These are phyloP conservation scores for Lactarius evosmus DNA, from an alignment of 768 basidiomycete species.

Conservation along the genomic window DNA sequence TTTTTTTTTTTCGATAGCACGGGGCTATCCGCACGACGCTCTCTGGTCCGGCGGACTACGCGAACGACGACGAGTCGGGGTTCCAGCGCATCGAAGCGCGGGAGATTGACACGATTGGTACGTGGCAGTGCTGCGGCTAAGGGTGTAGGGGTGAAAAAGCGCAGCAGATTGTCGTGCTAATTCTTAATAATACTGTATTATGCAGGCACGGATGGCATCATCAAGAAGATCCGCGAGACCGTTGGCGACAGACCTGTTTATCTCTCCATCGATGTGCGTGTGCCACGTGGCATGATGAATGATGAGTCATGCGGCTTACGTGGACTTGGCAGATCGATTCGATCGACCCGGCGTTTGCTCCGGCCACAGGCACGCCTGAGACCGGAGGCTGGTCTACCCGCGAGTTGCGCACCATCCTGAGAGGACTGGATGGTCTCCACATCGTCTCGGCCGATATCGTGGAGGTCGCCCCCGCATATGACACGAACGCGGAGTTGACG, in stretches of 20 bases:
- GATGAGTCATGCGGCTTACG: background rate
- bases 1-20: conserved; percentile 50
- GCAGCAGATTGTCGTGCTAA: background rate
- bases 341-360: conserved; percentile 79
- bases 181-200: background rate
- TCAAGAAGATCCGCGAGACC: conserved; percentile 73
- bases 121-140: conserved; percentile 17
- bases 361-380: conserved; percentile 83
- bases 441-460: conserved; percentile 83
- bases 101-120: conserved; percentile 80
- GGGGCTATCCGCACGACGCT: conserved; percentile 85
- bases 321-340: conserved; percentile 57
- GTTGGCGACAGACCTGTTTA: conserved; percentile 75
- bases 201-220: conserved; percentile 69
- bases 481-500: conserved; percentile 60
- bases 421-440: conserved; percentile 69
- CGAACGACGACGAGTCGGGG: conserved; percentile 72
- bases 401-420: conserved; percentile 71
- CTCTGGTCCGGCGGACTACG: conserved; percentile 72
- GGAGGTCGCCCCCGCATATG: conserved; percentile 82
- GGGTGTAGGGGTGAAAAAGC: background rate
- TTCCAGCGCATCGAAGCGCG: conserved; percentile 82
- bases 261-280: conserved; percentile 68
- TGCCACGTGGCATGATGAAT: conserved; percentile 6
- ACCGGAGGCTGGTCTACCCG: conserved; percentile 84